phyloP scores from a whole-genome alignment of 2,329 filamentous ascomycete genomes.

The Chaetomiaceae sp. region DNA sequence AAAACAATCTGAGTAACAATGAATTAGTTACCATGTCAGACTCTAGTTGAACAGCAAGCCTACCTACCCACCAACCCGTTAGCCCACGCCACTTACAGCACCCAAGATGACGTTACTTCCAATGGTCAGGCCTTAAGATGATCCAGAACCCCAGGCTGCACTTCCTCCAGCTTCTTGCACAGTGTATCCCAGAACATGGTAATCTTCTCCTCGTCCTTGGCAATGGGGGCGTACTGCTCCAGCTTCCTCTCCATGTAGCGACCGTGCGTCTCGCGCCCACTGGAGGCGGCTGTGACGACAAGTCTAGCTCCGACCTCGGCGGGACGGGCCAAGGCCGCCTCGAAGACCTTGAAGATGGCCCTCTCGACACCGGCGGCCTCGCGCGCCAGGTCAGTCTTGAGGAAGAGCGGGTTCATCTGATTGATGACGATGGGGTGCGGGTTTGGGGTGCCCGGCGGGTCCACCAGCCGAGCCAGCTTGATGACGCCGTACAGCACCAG shows the following conservation, averaged over 20 bases:
- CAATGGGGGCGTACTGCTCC: conserved; percentile 12
- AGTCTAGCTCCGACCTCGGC: conserved; percentile 17
- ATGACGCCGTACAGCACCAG: conserved; percentile 14
- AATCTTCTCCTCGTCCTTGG: conserved; percentile 8
- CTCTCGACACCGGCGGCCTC: conserved; percentile 5
- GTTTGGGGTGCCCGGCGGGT: neutral
- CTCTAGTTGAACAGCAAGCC: no score
- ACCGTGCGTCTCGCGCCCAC: conserved; percentile 17
- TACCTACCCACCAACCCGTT: no score
- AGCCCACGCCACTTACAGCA: no score
- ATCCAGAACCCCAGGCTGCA: conserved; percentile 6
- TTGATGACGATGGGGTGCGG: conserved; percentile 21
- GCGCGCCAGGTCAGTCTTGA: conserved; percentile 17
- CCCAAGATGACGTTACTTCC: no score
- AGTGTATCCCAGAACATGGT: conserved; percentile 13
- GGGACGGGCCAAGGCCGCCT: conserved; percentile 15
- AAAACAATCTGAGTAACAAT: no score
- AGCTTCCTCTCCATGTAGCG: conserved; percentile 18
- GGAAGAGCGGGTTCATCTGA: conserved; percentile 21
- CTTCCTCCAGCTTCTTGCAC: conserved; percentile 9
- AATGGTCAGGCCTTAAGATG: no score
- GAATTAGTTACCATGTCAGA: no score
- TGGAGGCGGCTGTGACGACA: conserved; percentile 18
- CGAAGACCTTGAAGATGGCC: conserved; percentile 12
- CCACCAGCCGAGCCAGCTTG: conserved; percentile 8